Percentiles rank a stretch among this genome's conserved stretches.
Conservation (phyloP, 2,329 filamentous ascomycete genomes). For the Fusarium veterinarium region DNA sequence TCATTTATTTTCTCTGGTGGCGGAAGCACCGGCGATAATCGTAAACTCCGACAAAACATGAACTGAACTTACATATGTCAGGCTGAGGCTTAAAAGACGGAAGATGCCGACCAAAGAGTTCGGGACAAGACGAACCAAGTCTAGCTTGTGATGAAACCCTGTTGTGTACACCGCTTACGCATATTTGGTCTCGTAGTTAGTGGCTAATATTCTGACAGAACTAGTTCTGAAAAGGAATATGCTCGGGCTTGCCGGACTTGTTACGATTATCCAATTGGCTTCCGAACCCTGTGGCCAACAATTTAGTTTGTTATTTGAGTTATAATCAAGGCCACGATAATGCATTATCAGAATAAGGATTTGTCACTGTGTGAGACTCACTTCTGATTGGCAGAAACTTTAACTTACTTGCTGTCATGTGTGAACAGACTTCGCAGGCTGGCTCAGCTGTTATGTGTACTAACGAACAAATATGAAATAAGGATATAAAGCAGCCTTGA, state of each 20-base stretch:
- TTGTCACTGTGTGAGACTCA: fast-evolving
- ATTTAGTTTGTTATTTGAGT: not conserved
- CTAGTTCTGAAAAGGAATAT: not conserved
- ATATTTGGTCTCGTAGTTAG: not conserved
- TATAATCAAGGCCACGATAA: not conserved
- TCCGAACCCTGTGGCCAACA: fast-evolving
- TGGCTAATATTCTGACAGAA: too few species aligned
- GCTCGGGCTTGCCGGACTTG: not conserved
- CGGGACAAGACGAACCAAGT: not conserved
- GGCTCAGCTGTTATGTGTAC: too few species aligned
- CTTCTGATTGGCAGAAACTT: not conserved
- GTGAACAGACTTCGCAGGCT: too few species aligned
- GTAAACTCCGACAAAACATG: not conserved
- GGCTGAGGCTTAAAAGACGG: too few species aligned
- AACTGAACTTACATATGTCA: not conserved
- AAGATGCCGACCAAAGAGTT: not conserved
- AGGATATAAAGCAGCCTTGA: not conserved
- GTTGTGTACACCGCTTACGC: not conserved
- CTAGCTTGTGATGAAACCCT: not conserved
- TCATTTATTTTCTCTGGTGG: too few species aligned
- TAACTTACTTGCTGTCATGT: fast-evolving
- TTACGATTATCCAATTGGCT: not conserved
- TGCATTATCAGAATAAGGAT: not conserved
- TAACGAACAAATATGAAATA: fast-evolving
- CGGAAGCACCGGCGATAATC: not conserved